Base-by-base conservation (phyloP, 305 asterid genomes). In the Caryopteris hybrid region DNA sequence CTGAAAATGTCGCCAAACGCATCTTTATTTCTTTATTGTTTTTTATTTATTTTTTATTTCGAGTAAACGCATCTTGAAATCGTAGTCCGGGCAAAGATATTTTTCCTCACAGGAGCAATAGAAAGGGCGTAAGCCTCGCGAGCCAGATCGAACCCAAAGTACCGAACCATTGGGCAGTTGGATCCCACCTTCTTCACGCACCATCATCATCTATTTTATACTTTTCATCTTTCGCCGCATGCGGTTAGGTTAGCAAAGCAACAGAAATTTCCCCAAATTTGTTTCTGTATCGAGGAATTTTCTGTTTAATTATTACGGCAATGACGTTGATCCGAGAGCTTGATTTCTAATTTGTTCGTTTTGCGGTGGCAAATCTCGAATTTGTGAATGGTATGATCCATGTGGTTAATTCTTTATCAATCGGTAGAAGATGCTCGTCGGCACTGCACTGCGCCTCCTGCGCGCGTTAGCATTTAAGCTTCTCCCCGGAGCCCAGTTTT, bases 391-490 rank as follows among this genome's bases (percentile, higher is more conserved):
- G 42, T 74, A 61, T 63, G 76, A 68, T 74, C 71, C 76, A 22
- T 59, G 71, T 64, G 82, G 74, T 78, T 65, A 69, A 66, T 73
- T 75, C 73, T 75, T 52, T 58, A 18, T 65, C 62, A 57, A 41
- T 61, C 51, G 29, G 20, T 57, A 42, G 74, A 74, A 79, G 69
- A 82, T 82, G 86, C 82, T 71, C 67, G 59, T 68, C 80, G 83
- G 63, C 69, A 36, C 65, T 66, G 61, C 76, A 63, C 16, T 56
- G 12, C 53, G 70, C 63, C 69, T 55, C 75, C 60, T 66, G 66
- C 66, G 52, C 74, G 33, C 74, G 68, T 66, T 70, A 67, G 64
- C 52, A 50, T 61, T 52, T 33, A 20, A n/a, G 38, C 23, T 20
- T 42, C 68, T 76, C 39, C 18, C 56, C 54, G 65, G 29, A 54